Percentiles rank a stretch among this genome's conserved stretches.
These are phyloP conservation scores for Diplodia seriata DNA, from an alignment of 2,329 filamentous ascomycete genomes.

Conservation along the genomic window DNA sequence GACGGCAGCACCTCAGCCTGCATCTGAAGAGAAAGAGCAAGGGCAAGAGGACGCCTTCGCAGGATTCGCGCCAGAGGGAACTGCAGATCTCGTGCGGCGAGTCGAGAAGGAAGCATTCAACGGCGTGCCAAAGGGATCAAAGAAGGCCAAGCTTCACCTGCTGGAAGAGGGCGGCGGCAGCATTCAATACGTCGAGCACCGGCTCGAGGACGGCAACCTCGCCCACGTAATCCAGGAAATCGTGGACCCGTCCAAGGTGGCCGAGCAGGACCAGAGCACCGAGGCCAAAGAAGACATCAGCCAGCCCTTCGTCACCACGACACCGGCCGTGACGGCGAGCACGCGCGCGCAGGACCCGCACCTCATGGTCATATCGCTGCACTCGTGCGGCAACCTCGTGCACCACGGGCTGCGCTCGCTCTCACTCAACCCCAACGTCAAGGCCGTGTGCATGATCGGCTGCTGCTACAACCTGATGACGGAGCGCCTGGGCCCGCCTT, in stretches of 20 bases:
- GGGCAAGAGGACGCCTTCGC: slow-evolving; percentile 3
- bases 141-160: slow-evolving; percentile 43
- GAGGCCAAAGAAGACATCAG: slow-evolving; percentile 36
- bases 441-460: slow-evolving; percentile 92
- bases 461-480: slow-evolving; percentile 98
- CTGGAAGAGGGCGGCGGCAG: slow-evolving; percentile 69
- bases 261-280: slow-evolving; percentile 37
- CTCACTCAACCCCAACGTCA: slow-evolving; percentile 80
- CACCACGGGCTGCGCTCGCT: slow-evolving; percentile 92
- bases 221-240: slow-evolving; percentile 70
- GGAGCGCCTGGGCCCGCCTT: slow-evolving; percentile 84
- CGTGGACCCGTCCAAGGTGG: slow-evolving; percentile 51
- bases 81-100: slow-evolving; percentile 1
- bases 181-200: slow-evolving; percentile 79
- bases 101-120: slow-evolving; percentile 3
- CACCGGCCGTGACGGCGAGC: slow-evolving; percentile 37
- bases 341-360: slow-evolving; percentile 46
- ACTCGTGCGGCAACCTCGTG: slow-evolving; percentile 96
- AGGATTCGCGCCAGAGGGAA: slow-evolving; percentile 6
- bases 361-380: slow-evolving; percentile 91
- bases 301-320: slow-evolving; percentile 40
- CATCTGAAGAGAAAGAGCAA: not conserved
- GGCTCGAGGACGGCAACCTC: slow-evolving; percentile 76
- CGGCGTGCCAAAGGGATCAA: slow-evolving; percentile 28
- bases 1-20: not conserved